phyloP scores from a whole-genome alignment of 176 grass and related monocot genomes.

The Carex myosuroides region DNA sequence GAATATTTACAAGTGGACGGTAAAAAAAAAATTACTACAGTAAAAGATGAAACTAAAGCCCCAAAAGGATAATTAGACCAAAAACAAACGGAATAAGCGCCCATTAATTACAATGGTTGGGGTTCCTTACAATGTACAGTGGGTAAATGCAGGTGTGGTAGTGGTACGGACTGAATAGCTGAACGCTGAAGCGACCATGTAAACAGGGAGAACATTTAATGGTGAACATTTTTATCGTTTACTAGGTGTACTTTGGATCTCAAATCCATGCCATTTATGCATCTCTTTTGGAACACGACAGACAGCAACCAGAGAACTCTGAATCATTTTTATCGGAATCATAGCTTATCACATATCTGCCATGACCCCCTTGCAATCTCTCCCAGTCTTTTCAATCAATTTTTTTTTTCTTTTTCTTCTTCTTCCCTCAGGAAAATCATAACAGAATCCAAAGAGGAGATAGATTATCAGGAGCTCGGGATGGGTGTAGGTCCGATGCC shows the following conservation, averaged over 20 bases:
- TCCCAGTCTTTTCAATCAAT: constrained; percentile 6
- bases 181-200: background rate
- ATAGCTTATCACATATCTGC: background rate
- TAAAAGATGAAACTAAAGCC: background rate
- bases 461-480: background rate
- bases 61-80: background rate
- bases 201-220: constrained; percentile 11
- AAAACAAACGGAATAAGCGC: background rate
- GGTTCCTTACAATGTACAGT: background rate
- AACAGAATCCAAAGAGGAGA: background rate
- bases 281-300: background rate
- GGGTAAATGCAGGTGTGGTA: constrained; percentile 2
- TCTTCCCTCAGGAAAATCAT: background rate
- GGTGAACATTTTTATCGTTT: constrained; percentile 9
- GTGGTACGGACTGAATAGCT: background rate
- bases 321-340: constrained; percentile 9
- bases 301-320: background rate
- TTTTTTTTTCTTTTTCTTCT: background rate
- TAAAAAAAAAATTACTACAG: background rate
- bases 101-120: background rate
- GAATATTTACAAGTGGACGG: background rate
- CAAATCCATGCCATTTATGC: constrained; percentile 23
- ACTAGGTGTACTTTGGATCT: constrained; percentile 24
- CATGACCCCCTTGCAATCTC: constrained; percentile 1
- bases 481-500: too few species aligned